Conservation (phyloP, 129 eudicot species). For the Chrysanthemum makinoi region DNA sequence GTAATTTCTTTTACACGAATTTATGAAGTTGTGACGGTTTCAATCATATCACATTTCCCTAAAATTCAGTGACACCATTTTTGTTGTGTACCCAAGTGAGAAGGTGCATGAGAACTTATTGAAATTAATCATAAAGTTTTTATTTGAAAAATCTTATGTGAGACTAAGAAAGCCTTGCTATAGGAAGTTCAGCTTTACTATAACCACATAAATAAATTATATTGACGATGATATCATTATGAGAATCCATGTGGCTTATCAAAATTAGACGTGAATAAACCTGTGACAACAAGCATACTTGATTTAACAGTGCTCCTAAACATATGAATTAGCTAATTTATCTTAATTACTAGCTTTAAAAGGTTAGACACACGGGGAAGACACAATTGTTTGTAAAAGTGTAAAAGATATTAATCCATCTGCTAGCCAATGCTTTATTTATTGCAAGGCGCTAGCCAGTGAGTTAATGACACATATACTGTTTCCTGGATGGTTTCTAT, state of each 20-base stretch:
- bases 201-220: not conserved
- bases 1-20: not conserved
- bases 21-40: not conserved
- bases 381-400: not conserved
- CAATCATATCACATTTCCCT: not conserved
- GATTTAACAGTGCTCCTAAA: constrained; percentile 5
- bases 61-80: constrained; percentile 6
- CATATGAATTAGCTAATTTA: not conserved
- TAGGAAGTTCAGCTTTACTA: not conserved
- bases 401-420: not conserved
- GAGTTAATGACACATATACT: not conserved
- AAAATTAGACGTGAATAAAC: not conserved
- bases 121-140: constrained; percentile 1
- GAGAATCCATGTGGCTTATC: not conserved
- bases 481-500: constrained; percentile 3
- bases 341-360: not conserved
- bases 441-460: not conserved
- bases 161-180: not conserved
- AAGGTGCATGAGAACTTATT: not conserved
- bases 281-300: constrained; percentile 2
- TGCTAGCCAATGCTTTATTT: too few species aligned
- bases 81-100: constrained; percentile 4
- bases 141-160: constrained; percentile 11
- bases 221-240: constrained; percentile 11
- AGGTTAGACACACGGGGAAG: not conserved